Evolutionary conservation across 129 eudicot species (phyloP).

Genomic region (Centaurea solstitialis): DNA sequence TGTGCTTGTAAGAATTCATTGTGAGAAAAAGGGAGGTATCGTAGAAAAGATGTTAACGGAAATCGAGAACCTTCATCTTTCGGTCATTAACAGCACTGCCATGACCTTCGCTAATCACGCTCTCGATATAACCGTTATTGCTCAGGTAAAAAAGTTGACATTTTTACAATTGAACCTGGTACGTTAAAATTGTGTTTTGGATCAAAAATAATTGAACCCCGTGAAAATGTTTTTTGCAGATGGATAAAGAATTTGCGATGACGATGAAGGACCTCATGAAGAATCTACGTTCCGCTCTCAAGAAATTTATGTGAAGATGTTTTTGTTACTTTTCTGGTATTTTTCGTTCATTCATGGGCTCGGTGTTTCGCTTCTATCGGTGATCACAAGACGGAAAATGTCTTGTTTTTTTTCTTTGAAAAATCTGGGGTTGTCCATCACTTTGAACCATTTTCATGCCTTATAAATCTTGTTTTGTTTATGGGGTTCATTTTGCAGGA

Average conservation of each 20-base stretch:
- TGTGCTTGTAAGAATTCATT: constrained; percentile 65
- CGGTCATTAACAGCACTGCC: constrained; percentile 54
- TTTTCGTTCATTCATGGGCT: constrained; percentile 4
- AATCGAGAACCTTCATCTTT: constrained; percentile 65
- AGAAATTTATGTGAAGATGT: constrained; percentile 34
- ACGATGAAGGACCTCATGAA: constrained; percentile 60
- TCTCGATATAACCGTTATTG: constrained; percentile 60
- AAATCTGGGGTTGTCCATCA: constrained; percentile 38
- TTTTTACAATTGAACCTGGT: neutral
- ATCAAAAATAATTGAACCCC: neutral
- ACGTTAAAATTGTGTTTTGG: neutral
- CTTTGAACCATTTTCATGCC: constrained; percentile 35
- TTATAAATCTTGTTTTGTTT: constrained; percentile 39
- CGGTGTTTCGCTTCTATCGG: neutral
- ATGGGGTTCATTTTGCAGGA: constrained; percentile 71
- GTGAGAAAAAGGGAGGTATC: constrained; percentile 65
- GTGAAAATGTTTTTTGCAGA: constrained; percentile 43
- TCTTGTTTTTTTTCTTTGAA: constrained; percentile 19
- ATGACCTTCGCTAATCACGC: constrained; percentile 63
- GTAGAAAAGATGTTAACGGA: constrained; percentile 54
- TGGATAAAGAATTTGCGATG: constrained; percentile 56
- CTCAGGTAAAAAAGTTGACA: constrained; percentile 50
- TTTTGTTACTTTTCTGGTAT: neutral
- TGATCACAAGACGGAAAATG: constrained; percentile 1
- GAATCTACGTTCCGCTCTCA: constrained; percentile 55